phyloP scores from a whole-genome alignment of 2,329 filamentous ascomycete species.

The Verticillium longisporum region DNA sequence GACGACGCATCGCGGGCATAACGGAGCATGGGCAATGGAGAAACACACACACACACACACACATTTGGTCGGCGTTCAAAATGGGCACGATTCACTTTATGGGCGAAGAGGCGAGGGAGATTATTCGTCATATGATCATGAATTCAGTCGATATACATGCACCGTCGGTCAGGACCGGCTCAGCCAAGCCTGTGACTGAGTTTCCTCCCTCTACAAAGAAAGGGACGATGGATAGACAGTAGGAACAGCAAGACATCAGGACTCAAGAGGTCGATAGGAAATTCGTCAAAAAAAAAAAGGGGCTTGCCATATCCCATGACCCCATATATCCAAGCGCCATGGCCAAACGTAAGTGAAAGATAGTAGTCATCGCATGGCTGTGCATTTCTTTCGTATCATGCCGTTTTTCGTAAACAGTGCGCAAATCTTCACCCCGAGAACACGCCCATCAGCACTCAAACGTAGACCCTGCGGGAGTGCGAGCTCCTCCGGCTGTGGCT shows the following conservation, averaged over 20 bases:
- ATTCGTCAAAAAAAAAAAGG: neutral
- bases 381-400: neutral
- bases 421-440: neutral
- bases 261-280: too few relatives aligned
- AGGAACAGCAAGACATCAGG: neutral
- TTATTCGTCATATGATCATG: neutral
- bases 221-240: neutral
- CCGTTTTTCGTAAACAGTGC: neutral
- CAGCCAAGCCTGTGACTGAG: neutral
- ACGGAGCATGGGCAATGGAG: conserved; percentile 2
- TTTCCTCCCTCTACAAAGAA: neutral
- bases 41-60: too few relatives aligned
- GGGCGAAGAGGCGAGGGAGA: neutral
- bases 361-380: too few relatives aligned
- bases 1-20: conserved; percentile 34
- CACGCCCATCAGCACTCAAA: neutral
- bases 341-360: neutral
- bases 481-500: conserved; percentile 24
- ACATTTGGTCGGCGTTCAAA: conserved; percentile 8
- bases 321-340: neutral
- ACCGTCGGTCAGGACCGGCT: neutral
- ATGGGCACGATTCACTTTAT: neutral
- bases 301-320: neutral
- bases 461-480: conserved; percentile 9
- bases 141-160: neutral